phyloP scores from a whole-genome alignment of 805 yeast genomes.

The Candida namnaoensis region DNA sequence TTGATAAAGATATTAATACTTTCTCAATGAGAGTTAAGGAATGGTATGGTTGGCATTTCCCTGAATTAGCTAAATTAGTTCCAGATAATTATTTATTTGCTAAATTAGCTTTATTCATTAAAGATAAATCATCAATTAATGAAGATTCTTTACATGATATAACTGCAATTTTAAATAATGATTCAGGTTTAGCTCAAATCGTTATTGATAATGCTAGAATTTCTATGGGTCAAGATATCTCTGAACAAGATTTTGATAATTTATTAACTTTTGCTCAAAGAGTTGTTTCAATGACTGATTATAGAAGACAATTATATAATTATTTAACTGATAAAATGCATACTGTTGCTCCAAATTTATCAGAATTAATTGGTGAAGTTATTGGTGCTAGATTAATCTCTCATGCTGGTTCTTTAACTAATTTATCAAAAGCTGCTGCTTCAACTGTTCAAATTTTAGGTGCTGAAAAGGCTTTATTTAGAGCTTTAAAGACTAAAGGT shows the following conservation, averaged over 20 bases:
- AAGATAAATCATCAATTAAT: slow-evolving; percentile 76
- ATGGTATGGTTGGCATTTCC: slow-evolving; percentile 99
- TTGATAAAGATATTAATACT: slow-evolving; percentile 96
- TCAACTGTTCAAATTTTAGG: slow-evolving; percentile 97
- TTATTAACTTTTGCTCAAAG: slow-evolving; percentile 88
- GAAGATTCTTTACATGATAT: slow-evolving; percentile 83
- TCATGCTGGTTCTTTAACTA: slow-evolving; percentile 96
- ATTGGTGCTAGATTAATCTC: slow-evolving; percentile 98
- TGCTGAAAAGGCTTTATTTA: slow-evolving; percentile 93
- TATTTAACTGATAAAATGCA: slow-evolving; percentile 95
- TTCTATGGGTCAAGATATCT: slow-evolving; percentile 98
- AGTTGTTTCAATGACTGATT: slow-evolving; percentile 85
- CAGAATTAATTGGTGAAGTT: slow-evolving; percentile 96
- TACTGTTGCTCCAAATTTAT: slow-evolving; percentile 94
- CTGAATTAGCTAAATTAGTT: slow-evolving; percentile 93
- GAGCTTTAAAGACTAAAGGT: slow-evolving; percentile 94
- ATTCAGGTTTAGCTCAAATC: slow-evolving; percentile 85
- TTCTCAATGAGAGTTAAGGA: slow-evolving; percentile 96
- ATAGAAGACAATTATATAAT: slow-evolving; percentile 74
- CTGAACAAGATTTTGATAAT: slow-evolving; percentile 90
- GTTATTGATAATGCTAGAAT: slow-evolving; percentile 92
- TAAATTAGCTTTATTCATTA: slow-evolving; percentile 68
- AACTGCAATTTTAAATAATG: slow-evolving; percentile 76
- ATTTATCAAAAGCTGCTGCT: slow-evolving; percentile 96
- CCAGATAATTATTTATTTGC: slow-evolving; percentile 98